A percentile compares a stretch with the other conserved stretches of the same genome.
phyloP scores from a whole-genome alignment of 768 basidiomycete species.

The Gloeopeniophorella convolvens region DNA sequence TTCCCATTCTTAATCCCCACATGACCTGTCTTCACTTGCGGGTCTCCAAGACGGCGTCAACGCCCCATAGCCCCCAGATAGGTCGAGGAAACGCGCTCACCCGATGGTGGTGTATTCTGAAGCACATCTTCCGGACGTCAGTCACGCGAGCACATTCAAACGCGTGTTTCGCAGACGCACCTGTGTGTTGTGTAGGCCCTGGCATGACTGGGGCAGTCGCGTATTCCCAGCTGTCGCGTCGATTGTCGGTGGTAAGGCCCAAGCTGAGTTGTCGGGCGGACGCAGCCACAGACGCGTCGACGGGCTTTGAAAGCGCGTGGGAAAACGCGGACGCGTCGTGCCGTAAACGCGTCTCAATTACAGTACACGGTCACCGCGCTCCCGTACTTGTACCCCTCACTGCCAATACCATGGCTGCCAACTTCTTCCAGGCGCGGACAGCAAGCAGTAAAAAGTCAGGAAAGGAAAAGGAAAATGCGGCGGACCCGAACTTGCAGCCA shows the following conservation, averaged over 20 bases:
- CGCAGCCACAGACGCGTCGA: conserved; percentile 14
- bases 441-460: conserved; percentile 18
- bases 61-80: too few relatives aligned
- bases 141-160: too few relatives aligned
- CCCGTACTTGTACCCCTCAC: conserved; percentile 1
- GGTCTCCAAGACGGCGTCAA: conserved; percentile 30
- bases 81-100: conserved; percentile 7
- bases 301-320: conserved; percentile 4
- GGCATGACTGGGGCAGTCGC: conserved; percentile 1
- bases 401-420: conserved; percentile 47
- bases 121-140: too few relatives aligned
- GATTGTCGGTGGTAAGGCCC: not conserved
- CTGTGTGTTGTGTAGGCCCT: not conserved
- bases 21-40: conserved; percentile 36
- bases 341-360: conserved; percentile 24
- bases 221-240: conserved; percentile 4
- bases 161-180: too few relatives aligned
- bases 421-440: conserved; percentile 48
- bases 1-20: conserved; percentile 75
- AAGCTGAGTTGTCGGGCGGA: not conserved
- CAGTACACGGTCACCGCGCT: not conserved
- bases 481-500: conserved; percentile 65
- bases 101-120: too few relatives aligned
- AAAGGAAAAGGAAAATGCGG: conserved; percentile 28
- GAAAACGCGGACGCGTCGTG: conserved; percentile 5